These are phyloP conservation scores for Brassica hybrid DNA, from an alignment of 441 rosid genomes.

Conservation along the genomic window DNA sequence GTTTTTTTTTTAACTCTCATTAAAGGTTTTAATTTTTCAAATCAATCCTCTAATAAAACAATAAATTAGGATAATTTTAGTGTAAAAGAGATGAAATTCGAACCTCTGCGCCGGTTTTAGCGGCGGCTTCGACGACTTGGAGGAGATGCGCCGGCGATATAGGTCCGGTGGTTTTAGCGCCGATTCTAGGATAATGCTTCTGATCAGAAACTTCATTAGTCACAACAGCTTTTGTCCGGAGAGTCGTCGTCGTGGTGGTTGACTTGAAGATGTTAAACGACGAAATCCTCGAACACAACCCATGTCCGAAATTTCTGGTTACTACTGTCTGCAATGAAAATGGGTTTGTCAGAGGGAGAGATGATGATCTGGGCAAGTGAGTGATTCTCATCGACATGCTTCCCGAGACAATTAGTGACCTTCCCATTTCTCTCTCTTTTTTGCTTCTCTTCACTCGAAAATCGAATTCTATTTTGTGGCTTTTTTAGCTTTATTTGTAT, in stretches of 20 bases:
- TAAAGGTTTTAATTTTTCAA: not conserved
- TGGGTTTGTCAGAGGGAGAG: conserved; percentile 35
- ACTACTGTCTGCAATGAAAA: conserved; percentile 30
- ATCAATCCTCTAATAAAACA: not conserved
- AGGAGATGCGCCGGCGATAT: conserved; percentile 67
- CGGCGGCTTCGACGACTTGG: conserved; percentile 81
- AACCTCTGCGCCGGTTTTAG: conserved; percentile 90
- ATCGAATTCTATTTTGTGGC: too few relatives aligned
- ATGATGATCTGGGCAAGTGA: conserved; percentile 45
- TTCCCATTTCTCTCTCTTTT: conserved; percentile 43
- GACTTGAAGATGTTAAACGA: conserved; percentile 29
- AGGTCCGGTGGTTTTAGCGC: conserved; percentile 70
- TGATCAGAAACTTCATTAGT: conserved; percentile 52
- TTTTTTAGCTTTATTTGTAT: too few relatives aligned
- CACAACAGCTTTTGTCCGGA: conserved; percentile 51
- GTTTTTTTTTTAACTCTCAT: not conserved
- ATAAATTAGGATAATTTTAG: not conserved
- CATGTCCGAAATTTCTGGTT: conserved; percentile 31
- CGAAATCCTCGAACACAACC: conserved; percentile 34
- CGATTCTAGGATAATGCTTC: conserved; percentile 61
- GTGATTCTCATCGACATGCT: conserved; percentile 47
- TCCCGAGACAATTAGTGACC: conserved; percentile 53
- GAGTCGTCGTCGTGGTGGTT: conserved; percentile 11
- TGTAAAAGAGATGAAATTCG: not conserved
- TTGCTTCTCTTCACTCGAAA: not conserved